phyloP scores from a whole-genome alignment of 306 rosid genomes.

The Lablab purpureus region DNA sequence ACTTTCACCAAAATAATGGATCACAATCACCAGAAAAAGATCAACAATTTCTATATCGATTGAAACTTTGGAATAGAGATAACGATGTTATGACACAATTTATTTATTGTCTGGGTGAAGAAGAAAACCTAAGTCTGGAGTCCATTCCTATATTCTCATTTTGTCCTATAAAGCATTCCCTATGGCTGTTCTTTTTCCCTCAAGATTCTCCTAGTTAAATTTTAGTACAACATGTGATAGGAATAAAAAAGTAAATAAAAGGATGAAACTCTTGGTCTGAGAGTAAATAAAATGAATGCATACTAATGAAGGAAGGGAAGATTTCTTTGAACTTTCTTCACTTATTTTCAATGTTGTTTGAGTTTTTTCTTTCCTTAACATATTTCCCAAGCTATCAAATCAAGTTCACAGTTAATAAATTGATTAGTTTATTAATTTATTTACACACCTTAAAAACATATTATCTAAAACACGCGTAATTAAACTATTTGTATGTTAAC shows the following conservation, averaged over 20 bases:
- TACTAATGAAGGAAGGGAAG: not conserved
- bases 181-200: not conserved
- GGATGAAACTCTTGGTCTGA: not conserved
- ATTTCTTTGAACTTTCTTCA: not conserved
- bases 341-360: not conserved
- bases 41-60: constrained; percentile 20
- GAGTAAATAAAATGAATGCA: not conserved
- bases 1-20: not conserved
- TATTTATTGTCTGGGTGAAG: not conserved
- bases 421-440: too few relatives aligned
- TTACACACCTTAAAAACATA: too few relatives aligned
- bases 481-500: too few relatives aligned
- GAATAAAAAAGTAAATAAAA: not conserved
- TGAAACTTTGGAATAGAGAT: not conserved
- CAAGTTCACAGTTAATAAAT: too few relatives aligned
- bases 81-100: constrained; percentile 32
- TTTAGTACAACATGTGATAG: not conserved
- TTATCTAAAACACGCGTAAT: too few relatives aligned
- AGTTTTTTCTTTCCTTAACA: too few relatives aligned
- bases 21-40: not conserved
- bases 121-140: not conserved
- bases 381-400: too few relatives aligned
- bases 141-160: not conserved
- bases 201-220: not conserved
- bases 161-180: not conserved